phyloP scores from a whole-genome alignment of 805 yeast species.

The Saccharomycodes ludwigii region DNA sequence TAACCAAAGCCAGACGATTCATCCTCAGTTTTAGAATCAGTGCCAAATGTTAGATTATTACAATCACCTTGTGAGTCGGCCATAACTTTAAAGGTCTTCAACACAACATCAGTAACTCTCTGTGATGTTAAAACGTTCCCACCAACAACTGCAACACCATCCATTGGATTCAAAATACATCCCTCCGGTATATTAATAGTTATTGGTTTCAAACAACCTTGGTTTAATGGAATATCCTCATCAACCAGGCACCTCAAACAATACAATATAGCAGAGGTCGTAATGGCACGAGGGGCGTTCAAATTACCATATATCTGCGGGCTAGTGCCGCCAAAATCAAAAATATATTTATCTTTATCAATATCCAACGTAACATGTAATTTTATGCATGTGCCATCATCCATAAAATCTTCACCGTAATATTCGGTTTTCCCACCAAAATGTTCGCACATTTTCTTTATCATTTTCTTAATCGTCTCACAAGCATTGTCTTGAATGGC shows the following conservation, averaged over 20 bases:
- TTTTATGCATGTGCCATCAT: conserved; percentile 65
- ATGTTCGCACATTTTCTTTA: conserved; percentile 33
- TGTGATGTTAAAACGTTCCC: conserved; percentile 95
- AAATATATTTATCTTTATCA: conserved; percentile 46
- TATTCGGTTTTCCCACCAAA: conserved; percentile 27
- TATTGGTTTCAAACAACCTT: conserved; percentile 81
- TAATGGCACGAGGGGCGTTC: conserved; percentile 87
- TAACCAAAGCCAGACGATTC: conserved; percentile 65
- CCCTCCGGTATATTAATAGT: conserved; percentile 50
- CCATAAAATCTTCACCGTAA: conserved; percentile 55
- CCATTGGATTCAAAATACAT: conserved; percentile 59
- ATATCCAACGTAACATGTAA: conserved; percentile 39
- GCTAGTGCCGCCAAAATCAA: conserved; percentile 81
- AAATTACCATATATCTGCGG: conserved; percentile 81
- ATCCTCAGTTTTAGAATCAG: conserved; percentile 31
- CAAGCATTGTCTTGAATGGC: conserved; percentile 79
- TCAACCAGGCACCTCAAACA: conserved; percentile 76
- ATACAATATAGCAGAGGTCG: conserved; percentile 79
- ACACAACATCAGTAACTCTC: conserved; percentile 77
- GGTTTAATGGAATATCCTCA: conserved; percentile 83
- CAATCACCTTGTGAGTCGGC: conserved; percentile 97
- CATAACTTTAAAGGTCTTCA: conserved; percentile 76
- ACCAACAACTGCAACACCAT: conserved; percentile 86
- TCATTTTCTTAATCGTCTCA: conserved; percentile 46
- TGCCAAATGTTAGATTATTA: conserved; percentile 88